Percentiles rank a stretch among this genome's conserved stretches.
phyloP scores from a whole-genome alignment of 2,329 filamentous ascomycete species.

The Colletotrichum gigasporum region DNA sequence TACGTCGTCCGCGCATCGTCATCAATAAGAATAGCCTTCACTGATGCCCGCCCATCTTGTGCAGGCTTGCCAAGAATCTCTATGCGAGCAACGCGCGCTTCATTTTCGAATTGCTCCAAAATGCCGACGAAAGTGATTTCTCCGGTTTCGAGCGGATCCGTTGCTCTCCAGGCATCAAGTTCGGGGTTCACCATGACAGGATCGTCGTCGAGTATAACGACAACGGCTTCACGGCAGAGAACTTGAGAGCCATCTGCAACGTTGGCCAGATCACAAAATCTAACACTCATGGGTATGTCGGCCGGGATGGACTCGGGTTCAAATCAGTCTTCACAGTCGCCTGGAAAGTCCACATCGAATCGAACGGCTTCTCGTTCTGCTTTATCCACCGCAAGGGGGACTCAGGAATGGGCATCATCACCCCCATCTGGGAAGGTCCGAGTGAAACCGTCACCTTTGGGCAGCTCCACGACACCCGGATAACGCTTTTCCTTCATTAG shows the following conservation, averaged over 20 bases:
- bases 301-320: constrained; percentile 62
- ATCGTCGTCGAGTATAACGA: constrained; percentile 62
- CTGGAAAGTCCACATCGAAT: constrained; percentile 54
- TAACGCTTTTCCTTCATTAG: constrained; percentile 48
- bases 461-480: constrained; percentile 41
- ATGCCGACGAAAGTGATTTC: constrained; percentile 62
- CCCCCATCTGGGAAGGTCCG: constrained; percentile 49
- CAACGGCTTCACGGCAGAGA: constrained; percentile 51
- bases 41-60: too few relatives aligned
- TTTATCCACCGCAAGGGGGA: constrained; percentile 50
- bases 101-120: constrained; percentile 62
- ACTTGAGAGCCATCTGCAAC: constrained; percentile 56
- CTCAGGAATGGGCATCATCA: constrained; percentile 61
- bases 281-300: constrained; percentile 51
- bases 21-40: too few relatives aligned
- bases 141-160: constrained; percentile 41
- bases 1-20: too few relatives aligned
- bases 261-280: constrained; percentile 57
- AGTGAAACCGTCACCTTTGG: constrained; percentile 30
- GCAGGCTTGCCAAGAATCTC: constrained; percentile 53
- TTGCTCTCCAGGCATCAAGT: constrained; percentile 40
- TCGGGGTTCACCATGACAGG: constrained; percentile 44
- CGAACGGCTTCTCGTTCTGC: constrained; percentile 53
- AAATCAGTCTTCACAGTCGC: constrained; percentile 60
- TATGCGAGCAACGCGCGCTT: constrained; percentile 56